Evolutionary conservation across 129 eudicot genomes (phyloP).

Genomic region (Escallonia herrerae): DNA sequence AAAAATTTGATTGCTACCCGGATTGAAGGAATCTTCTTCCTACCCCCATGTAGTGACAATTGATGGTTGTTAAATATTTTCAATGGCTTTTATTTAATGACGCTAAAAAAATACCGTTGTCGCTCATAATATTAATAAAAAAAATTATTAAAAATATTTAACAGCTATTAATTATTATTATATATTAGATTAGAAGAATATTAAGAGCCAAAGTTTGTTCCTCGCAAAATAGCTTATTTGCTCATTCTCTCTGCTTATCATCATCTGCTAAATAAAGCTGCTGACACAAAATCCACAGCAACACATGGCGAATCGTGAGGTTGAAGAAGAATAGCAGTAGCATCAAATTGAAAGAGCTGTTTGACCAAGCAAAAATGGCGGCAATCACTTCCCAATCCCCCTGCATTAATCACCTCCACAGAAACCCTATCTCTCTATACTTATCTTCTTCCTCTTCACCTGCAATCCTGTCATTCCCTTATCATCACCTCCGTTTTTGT

Average conservation of each 20-base stretch:
- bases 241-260: background rate
- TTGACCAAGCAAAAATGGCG: background rate
- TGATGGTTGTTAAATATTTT: too few species aligned
- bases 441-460: conserved; percentile 16
- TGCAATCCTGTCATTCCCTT: background rate
- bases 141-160: too few species aligned
- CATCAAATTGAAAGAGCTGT: background rate
- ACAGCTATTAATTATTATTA: too few species aligned
- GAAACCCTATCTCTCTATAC: background rate
- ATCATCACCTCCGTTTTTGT: conserved; percentile 7
- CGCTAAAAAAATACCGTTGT: too few species aligned
- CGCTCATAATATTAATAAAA: too few species aligned
- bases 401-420: background rate
- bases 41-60: too few species aligned
- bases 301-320: background rate
- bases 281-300: background rate
- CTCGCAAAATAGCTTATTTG: background rate
- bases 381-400: background rate
- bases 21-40: too few species aligned
- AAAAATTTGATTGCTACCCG: too few species aligned
- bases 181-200: too few species aligned
- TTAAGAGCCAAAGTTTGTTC: too few species aligned
- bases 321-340: background rate
- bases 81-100: too few species aligned
- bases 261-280: background rate